Evolutionary conservation across 2,329 filamentous ascomycete genomes (phyloP).

Genomic region (Botrytis galanthina): DNA sequence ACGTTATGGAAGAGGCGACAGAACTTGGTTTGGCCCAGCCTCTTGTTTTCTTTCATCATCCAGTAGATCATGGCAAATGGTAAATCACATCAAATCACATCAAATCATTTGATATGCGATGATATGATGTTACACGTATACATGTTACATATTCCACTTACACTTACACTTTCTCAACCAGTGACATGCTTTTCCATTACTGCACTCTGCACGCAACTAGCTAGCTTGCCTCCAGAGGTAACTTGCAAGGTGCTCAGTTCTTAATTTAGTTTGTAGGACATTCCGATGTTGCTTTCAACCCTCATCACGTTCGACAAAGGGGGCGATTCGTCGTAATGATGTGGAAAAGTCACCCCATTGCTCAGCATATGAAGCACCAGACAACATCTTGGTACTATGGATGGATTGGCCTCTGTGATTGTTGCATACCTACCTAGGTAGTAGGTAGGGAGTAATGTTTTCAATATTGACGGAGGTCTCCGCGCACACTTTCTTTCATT

Average conservation of each 20-base stretch:
- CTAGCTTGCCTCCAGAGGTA: neutral
- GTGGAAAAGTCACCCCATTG: slow-evolving; percentile 4
- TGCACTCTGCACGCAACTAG: neutral
- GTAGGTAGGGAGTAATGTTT: neutral
- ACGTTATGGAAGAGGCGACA: neutral
- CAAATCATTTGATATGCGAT: neutral
- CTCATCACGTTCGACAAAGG: neutral
- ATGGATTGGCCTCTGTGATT: neutral
- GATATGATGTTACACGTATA: neutral
- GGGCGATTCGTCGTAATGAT: neutral
- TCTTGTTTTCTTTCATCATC: slow-evolving; percentile 2
- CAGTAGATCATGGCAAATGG: neutral
- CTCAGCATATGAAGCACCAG: neutral
- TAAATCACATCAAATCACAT: neutral
- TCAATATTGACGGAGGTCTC: neutral
- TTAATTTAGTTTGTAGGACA: neutral
- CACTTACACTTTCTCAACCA: neutral
- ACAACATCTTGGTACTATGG: neutral
- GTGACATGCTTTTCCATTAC: neutral
- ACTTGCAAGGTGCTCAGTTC: neutral
- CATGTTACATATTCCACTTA: neutral
- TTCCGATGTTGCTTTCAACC: slow-evolving; percentile 5
- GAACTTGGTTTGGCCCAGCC: slow-evolving; percentile 6
- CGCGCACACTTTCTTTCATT: neutral
- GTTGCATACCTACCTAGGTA: neutral